phyloP scores from a whole-genome alignment of 345 rosid species.

The Syzygium jambos region DNA sequence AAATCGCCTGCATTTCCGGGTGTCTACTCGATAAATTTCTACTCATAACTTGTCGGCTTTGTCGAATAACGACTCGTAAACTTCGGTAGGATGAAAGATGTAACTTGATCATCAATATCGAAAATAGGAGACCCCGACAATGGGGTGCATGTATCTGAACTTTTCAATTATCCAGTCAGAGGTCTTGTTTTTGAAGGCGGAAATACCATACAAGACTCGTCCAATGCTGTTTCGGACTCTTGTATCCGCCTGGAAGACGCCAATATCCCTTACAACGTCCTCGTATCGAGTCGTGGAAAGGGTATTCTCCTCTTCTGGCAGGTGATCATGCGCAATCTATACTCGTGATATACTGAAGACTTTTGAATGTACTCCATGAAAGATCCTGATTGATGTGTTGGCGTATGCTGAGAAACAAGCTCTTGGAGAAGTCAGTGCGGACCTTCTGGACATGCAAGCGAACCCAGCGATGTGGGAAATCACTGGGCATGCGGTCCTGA shows the following conservation, averaged over 20 bases:
- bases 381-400: not conserved
- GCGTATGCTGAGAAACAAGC: conserved; percentile 98
- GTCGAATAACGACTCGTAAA: not conserved
- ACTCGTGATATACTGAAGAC: too few species aligned
- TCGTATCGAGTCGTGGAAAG: conserved; percentile 69
- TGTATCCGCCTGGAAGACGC: conserved; percentile 78
- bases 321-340: conserved; percentile 26
- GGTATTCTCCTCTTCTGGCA: conserved; percentile 73
- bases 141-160: conserved; percentile 57
- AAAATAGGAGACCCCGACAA: conserved; percentile 20
- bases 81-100: not conserved
- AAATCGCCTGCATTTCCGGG: conserved; percentile 98
- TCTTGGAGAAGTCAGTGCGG: conserved; percentile 67
- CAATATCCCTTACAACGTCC: conserved; percentile 76
- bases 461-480: conserved; percentile 92
- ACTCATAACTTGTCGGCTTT: not conserved
- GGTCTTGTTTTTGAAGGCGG: conserved; percentile 80
- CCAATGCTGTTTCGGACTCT: conserved; percentile 51
- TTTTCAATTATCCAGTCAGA: conserved; percentile 66
- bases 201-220: conserved; percentile 39
- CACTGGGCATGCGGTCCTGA: conserved; percentile 29
- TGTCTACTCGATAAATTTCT: not conserved
- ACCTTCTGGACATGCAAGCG: conserved; percentile 82
- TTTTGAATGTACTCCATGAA: not conserved
- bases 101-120: not conserved